Conservation (phyloP, 345 rosid genomes). For the Camelina sativa region DNA sequence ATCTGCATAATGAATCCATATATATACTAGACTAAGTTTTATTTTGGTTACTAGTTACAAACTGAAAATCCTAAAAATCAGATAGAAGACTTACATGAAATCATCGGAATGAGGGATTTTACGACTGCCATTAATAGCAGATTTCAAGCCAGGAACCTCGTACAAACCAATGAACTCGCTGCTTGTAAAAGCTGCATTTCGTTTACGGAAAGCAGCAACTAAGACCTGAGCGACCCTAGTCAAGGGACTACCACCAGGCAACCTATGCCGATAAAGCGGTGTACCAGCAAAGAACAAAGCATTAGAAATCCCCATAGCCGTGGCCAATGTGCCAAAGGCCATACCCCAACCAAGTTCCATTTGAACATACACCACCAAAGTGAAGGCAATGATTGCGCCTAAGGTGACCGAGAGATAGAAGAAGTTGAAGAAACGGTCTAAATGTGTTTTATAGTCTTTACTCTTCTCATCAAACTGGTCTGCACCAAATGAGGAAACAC, state of each 20-base stretch:
- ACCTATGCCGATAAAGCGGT: conserved; percentile 83
- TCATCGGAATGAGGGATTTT: conserved; percentile 73
- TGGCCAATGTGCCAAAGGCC: conserved; percentile 85
- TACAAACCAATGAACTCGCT: conserved; percentile 76
- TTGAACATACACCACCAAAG: conserved; percentile 86
- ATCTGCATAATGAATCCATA: conserved; percentile 46
- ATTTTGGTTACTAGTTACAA: neutral
- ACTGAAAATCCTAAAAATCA: neutral
- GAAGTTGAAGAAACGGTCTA: conserved; percentile 96
- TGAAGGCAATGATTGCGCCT: conserved; percentile 90
- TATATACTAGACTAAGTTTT: neutral
- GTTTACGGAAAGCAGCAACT: conserved; percentile 73
- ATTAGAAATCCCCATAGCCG: conserved; percentile 90
- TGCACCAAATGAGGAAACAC: conserved; percentile 95
- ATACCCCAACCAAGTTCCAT: conserved; percentile 81
- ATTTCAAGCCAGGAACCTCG: conserved; percentile 74
- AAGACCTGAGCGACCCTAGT: conserved; percentile 90
- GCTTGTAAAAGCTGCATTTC: conserved; percentile 63
- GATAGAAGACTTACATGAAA: conserved; percentile 54
- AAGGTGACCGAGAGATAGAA: conserved; percentile 81
- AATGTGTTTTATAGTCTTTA: conserved; percentile 67
- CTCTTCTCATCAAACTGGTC: conserved; percentile 94
- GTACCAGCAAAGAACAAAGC: conserved; percentile 78
- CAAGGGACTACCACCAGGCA: conserved; percentile 97
- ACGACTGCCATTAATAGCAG: conserved; percentile 80